Conservation (phyloP, 1,139 yeast genomes). For the Taphrina deformans region DNA sequence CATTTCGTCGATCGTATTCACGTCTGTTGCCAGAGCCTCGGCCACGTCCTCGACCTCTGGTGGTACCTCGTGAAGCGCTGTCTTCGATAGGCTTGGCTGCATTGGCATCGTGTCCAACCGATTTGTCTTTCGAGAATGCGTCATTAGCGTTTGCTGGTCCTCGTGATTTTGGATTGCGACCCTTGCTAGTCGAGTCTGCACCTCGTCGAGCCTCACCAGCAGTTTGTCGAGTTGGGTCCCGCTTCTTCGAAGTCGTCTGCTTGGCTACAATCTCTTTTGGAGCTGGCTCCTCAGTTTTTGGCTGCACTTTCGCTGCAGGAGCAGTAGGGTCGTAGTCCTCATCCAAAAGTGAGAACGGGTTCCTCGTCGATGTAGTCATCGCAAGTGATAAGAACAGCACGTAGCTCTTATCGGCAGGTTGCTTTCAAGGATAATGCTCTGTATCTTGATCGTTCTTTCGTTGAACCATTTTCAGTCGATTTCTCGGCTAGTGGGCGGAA, state of each 20-base stretch:
- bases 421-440: background rate
- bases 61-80: conserved; percentile 52
- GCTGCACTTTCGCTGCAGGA: background rate
- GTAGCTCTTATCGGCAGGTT: background rate
- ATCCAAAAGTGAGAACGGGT: conserved; percentile 27
- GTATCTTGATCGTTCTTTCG: background rate
- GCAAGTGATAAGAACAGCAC: background rate
- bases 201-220: conserved; percentile 34
- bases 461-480: background rate
- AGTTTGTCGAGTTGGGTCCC: conserved; percentile 64
- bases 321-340: conserved; percentile 23
- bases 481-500: conserved; percentile 19
- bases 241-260: conserved; percentile 81
- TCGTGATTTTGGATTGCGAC: conserved; percentile 62
- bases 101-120: conserved; percentile 33
- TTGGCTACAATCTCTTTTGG: conserved; percentile 79
- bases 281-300: conserved; percentile 44
- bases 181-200: conserved; percentile 4
- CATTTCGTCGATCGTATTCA: conserved; percentile 50
- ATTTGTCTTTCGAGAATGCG: conserved; percentile 43
- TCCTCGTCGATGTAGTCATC: conserved; percentile 27
- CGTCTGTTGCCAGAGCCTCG: conserved; percentile 40
- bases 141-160: conserved; percentile 51
- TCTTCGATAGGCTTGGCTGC: conserved; percentile 45
- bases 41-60: conserved; percentile 48